These are phyloP conservation scores for Scutellaria barbata DNA, from an alignment of 257 asterid species.

Conservation along the genomic window DNA sequence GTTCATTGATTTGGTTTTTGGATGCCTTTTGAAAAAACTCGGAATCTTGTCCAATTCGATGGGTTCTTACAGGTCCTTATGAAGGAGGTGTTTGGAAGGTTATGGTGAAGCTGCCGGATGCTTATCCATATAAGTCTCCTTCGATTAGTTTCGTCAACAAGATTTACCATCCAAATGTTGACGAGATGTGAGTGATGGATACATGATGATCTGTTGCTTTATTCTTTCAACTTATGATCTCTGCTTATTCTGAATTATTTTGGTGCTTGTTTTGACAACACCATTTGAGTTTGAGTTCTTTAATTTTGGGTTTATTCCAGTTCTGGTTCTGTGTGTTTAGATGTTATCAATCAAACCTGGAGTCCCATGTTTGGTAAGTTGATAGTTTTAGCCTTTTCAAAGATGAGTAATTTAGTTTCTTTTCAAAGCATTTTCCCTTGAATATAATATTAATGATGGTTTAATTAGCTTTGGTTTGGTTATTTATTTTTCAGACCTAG, in stretches of 20 bases:
- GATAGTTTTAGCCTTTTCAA: neutral
- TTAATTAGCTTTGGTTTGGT: neutral
- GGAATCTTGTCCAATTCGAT: no score
- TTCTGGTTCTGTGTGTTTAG: constrained; percentile 97
- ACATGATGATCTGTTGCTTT: no score
- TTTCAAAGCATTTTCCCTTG: no score
- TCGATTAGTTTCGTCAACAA: constrained; percentile 92
- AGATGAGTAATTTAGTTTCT: no score
- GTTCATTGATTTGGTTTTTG: neutral
- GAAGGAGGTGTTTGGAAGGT: constrained; percentile 95
- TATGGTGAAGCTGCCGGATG: constrained; percentile 95
- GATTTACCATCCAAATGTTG: constrained; percentile 97
- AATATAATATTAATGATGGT: no score
- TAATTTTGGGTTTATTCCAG: constrained; percentile 44
- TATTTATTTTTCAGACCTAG: constrained; percentile 54
- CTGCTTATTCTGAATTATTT: no score
- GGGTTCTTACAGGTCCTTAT: constrained; percentile 62
- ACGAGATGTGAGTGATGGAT: constrained; percentile 74
- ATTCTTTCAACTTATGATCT: no score
- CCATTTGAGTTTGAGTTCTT: no score
- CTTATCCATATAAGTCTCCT: constrained; percentile 97
- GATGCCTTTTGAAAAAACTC: constrained; percentile 14
- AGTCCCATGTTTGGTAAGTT: constrained; percentile 97
- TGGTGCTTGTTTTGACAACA: no score
- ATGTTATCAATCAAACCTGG: constrained; percentile 98